Percentiles rank a stretch among this genome's conserved stretches.
Evolutionary conservation across 2,329 filamentous ascomycete species (phyloP).

Genomic region (Aspergillus clavatus): DNA sequence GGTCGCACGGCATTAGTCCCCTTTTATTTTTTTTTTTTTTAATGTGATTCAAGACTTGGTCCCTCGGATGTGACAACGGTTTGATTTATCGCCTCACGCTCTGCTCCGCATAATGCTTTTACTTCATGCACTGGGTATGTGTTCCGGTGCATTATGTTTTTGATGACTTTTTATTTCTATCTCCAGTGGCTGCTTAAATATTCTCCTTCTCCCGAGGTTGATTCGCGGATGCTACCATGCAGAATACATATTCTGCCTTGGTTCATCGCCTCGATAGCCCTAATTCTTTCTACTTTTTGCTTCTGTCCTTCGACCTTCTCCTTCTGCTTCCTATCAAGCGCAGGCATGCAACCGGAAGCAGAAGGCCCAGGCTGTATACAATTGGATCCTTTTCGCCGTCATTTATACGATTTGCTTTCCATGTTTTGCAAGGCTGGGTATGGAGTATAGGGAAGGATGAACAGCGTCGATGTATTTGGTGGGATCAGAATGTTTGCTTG

Average conservation of each 20-base stretch:
- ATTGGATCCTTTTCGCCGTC: neutral
- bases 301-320: neutral
- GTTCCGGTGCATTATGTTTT: neutral
- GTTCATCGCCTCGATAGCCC: neutral
- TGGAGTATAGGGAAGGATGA: neutral
- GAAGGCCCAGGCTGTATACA: neutral
- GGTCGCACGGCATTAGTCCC: constrained; percentile 8
- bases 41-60: neutral
- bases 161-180: neutral
- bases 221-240: neutral
- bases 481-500: neutral
- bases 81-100: constrained; percentile 1
- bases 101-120: constrained; percentile 1
- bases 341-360: neutral
- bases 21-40: constrained; percentile 8
- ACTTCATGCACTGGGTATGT: neutral
- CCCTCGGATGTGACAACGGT: constrained; percentile 3
- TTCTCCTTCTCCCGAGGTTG: neutral
- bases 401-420: neutral
- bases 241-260: neutral
- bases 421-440: neutral
- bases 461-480: neutral
- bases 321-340: neutral
- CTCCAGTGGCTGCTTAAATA: neutral
- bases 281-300: neutral